phyloP scores from a whole-genome alignment of 2,329 filamentous ascomycete species.

The Ceratocystis ficicola region DNA sequence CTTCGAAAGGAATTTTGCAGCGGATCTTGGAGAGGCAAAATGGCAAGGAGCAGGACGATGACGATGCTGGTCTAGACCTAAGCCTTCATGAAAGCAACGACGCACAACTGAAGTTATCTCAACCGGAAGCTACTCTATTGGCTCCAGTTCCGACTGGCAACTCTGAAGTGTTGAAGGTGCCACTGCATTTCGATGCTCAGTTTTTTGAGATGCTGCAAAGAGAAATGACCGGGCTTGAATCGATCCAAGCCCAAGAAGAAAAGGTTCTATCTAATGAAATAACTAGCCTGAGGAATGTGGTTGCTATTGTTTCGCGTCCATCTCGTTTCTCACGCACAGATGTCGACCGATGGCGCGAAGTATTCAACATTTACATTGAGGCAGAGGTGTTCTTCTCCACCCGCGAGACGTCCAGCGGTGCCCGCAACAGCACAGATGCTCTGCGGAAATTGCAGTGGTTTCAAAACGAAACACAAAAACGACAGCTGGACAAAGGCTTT shows the following conservation, averaged over 20 bases:
- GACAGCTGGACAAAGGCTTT: slow-evolving; percentile 48
- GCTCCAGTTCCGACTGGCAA: background rate
- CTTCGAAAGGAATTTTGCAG: slow-evolving; percentile 52
- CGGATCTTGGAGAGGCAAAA: slow-evolving; percentile 33
- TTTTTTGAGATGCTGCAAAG: slow-evolving; percentile 67
- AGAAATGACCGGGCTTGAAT: slow-evolving; percentile 57
- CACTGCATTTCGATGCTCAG: slow-evolving; percentile 61
- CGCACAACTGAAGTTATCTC: background rate
- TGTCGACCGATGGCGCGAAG: slow-evolving; percentile 62
- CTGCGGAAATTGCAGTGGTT: slow-evolving; percentile 59
- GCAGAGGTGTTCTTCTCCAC: slow-evolving; percentile 73
- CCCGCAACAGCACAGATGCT: slow-evolving; percentile 53
- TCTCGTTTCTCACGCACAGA: slow-evolving; percentile 51
- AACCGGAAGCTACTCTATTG: background rate
- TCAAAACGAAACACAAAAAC: slow-evolving; percentile 50
- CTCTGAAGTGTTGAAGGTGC: slow-evolving; percentile 49
- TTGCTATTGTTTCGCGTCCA: slow-evolving; percentile 54
- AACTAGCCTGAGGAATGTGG: slow-evolving; percentile 47
- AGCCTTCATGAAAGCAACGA: slow-evolving; percentile 2
- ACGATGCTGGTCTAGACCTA: background rate
- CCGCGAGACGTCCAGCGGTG: slow-evolving; percentile 56
- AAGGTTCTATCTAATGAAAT: slow-evolving; percentile 52
- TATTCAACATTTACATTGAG: slow-evolving; percentile 72
- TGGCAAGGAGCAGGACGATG: background rate
- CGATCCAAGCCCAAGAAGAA: slow-evolving; percentile 55